These are phyloP conservation scores for Penicillium frequentans DNA, from an alignment of 2,329 filamentous ascomycete genomes.

Conservation along the genomic window DNA sequence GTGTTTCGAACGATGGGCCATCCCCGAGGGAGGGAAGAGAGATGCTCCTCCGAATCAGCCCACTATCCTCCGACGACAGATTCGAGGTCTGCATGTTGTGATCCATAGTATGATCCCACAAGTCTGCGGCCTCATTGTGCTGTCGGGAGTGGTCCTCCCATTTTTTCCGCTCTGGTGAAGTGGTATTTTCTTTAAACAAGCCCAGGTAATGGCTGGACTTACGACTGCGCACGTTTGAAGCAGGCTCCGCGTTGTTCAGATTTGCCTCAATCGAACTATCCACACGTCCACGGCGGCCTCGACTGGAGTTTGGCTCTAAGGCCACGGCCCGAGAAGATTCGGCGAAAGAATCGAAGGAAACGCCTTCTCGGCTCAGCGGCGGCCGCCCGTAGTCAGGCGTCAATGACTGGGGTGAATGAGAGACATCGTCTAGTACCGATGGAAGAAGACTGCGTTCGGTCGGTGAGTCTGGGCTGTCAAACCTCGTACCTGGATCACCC, in stretches of 20 bases:
- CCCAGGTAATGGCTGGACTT: slow-evolving; percentile 67
- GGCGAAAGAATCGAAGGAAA: slow-evolving; percentile 23
- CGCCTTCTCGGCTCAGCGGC: slow-evolving; percentile 19
- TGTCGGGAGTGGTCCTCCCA: slow-evolving; percentile 46
- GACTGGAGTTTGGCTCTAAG: slow-evolving; percentile 41
- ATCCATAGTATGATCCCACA: slow-evolving; percentile 16
- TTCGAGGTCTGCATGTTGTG: slow-evolving; percentile 11
- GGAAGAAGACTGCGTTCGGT: slow-evolving; percentile 28
- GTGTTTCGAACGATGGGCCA: slow-evolving; percentile 22
- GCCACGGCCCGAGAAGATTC: slow-evolving; percentile 22
- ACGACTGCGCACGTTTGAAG: slow-evolving; percentile 58
- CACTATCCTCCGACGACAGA: slow-evolving; percentile 14
- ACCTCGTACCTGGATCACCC: slow-evolving; percentile 25
- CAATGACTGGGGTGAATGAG: slow-evolving; percentile 20
- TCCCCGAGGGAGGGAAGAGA: slow-evolving; percentile 30
- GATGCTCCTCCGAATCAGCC: slow-evolving; percentile 26
- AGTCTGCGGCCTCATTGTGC: slow-evolving; percentile 28
- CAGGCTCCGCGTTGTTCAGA: slow-evolving; percentile 56
- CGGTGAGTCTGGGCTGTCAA: slow-evolving; percentile 12
- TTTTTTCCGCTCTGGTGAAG: slow-evolving; percentile 53
- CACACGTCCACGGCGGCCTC: slow-evolving; percentile 49
- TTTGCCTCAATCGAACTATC: slow-evolving; percentile 66
- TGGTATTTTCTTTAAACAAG: slow-evolving; percentile 64
- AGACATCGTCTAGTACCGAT: slow-evolving; percentile 29
- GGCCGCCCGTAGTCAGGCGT: slow-evolving; percentile 22